Evolutionary conservation across 352 stramenopile species (phyloP).

Genomic region (Pythium dissotocum): DNA sequence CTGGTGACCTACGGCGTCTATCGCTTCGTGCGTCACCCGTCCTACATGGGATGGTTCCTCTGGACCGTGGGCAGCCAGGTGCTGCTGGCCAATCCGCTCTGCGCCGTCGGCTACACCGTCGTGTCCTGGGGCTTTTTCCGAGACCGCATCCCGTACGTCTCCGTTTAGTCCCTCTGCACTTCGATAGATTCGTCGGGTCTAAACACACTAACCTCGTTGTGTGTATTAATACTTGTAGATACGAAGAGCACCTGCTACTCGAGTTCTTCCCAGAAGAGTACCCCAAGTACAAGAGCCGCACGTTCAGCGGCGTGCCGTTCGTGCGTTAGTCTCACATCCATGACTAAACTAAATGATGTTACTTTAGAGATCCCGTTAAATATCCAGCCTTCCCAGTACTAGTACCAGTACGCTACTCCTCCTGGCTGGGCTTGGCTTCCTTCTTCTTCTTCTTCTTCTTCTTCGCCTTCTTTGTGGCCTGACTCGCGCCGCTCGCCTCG

Average conservation of each 20-base stretch:
- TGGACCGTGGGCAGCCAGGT: slow-evolving; percentile 96
- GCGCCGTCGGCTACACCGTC: slow-evolving; percentile 79
- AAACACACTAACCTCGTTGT: background rate
- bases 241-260: slow-evolving; percentile 92
- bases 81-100: slow-evolving; percentile 91
- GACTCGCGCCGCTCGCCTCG: background rate
- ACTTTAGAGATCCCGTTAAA: background rate
- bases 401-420: background rate
- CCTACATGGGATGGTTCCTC: slow-evolving; percentile 96
- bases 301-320: slow-evolving; percentile 93
- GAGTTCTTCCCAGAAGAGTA: slow-evolving; percentile 94
- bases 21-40: slow-evolving; percentile 92
- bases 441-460: slow-evolving; percentile 53
- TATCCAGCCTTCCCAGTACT: background rate
- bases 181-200: background rate
- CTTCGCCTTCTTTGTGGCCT: slow-evolving; percentile 23
- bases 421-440: slow-evolving; percentile 32
- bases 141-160: slow-evolving; percentile 90
- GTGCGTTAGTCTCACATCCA: slow-evolving; percentile 32
- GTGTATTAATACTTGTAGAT: slow-evolving; percentile 35
- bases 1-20: slow-evolving; percentile 94
- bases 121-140: slow-evolving; percentile 95
- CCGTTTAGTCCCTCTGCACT: background rate
- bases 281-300: slow-evolving; percentile 83
- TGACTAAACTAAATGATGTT: background rate